Evolutionary conservation across 306 rosid species (phyloP).

Genomic region (Lupinus albus): DNA sequence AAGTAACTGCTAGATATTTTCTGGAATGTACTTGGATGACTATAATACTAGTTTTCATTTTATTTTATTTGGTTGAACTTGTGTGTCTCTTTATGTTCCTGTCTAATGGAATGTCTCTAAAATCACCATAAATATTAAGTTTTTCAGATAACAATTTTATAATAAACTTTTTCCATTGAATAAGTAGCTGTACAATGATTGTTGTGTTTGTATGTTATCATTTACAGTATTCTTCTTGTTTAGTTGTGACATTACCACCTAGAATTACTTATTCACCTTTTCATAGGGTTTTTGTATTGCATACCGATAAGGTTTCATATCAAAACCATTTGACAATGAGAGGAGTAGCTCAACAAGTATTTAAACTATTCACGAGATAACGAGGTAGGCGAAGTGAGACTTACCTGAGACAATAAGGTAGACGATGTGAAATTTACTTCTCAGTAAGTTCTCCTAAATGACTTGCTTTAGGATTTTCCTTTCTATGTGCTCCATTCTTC

Average conservation of each 20-base stretch:
- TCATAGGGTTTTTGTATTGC: neutral
- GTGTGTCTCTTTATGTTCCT: neutral
- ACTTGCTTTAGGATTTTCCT: too few relatives aligned
- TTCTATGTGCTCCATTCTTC: too few relatives aligned
- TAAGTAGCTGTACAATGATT: neutral
- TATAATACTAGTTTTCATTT: conserved; percentile 29
- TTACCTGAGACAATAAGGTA: too few relatives aligned
- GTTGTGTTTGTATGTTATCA: neutral
- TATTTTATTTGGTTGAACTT: conserved; percentile 35
- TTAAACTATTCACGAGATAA: too few relatives aligned
- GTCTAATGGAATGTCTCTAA: conserved; percentile 1
- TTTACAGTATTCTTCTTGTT: neutral
- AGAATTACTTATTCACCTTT: too few relatives aligned
- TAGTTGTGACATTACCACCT: neutral
- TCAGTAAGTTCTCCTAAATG: too few relatives aligned
- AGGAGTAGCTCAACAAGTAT: too few relatives aligned
- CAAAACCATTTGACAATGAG: too few relatives aligned
- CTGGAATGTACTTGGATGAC: conserved; percentile 23
- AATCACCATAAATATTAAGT: neutral
- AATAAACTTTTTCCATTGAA: neutral
- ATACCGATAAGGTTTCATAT: too few relatives aligned
- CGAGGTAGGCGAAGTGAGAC: too few relatives aligned
- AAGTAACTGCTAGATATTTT: conserved; percentile 38
- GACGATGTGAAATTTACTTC: too few relatives aligned
- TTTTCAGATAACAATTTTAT: neutral